Evolutionary conservation across 345 rosid species (phyloP).

Genomic region (Dimocarpus longan): DNA sequence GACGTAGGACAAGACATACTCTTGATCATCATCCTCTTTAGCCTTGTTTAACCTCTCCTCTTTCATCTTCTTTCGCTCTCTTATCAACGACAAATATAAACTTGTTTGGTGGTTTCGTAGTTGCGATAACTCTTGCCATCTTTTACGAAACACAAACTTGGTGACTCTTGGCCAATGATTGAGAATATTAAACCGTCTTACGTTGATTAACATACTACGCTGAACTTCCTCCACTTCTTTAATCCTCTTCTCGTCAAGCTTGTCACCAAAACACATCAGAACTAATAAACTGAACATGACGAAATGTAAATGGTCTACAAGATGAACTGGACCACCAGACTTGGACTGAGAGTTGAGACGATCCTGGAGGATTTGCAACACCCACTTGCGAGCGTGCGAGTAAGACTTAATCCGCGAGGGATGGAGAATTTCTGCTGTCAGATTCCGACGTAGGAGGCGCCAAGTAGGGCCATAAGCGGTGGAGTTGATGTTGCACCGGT

Average conservation of each 20-base stretch:
- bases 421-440: slow-evolving; percentile 10
- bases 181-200: slow-evolving; percentile 5
- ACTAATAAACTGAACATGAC: slow-evolving; percentile 21
- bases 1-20: neutral
- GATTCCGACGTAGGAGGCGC: slow-evolving; percentile 15
- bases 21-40: neutral
- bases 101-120: neutral
- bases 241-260: slow-evolving; percentile 13
- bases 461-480: slow-evolving; percentile 12
- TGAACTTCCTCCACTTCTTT: slow-evolving; percentile 8
- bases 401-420: neutral
- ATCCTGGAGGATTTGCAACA: slow-evolving; percentile 4
- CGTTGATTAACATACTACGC: neutral
- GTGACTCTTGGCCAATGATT: slow-evolving; percentile 23
- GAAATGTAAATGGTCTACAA: neutral
- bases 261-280: slow-evolving; percentile 29
- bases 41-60: neutral
- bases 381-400: slow-evolving; percentile 10
- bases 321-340: slow-evolving; percentile 3
- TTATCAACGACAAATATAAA: neutral
- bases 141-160: slow-evolving; percentile 6
- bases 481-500: slow-evolving; percentile 4
- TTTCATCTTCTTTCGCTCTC: neutral
- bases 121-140: neutral
- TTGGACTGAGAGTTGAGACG: neutral